Percentiles rank a stretch among this genome's conserved stretches.
These are phyloP conservation scores for Malassezia japonica DNA, from an alignment of 1,284 basidiomycete species.

Conservation along the genomic window DNA sequence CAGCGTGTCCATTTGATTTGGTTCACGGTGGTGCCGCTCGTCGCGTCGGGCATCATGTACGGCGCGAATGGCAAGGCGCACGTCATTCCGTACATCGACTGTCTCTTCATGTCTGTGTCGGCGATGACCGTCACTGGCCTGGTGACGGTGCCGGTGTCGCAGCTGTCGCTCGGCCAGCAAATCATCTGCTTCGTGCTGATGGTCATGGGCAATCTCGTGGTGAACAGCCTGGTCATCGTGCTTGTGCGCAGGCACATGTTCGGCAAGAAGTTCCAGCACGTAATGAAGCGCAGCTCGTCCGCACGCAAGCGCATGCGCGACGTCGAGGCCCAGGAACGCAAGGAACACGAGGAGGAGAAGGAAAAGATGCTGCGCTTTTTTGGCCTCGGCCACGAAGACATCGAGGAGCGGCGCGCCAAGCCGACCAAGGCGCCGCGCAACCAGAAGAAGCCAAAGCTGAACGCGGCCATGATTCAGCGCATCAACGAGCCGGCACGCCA, in stretches of 20 bases:
- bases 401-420: slow-evolving; percentile 8
- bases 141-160: slow-evolving; percentile 63
- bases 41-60: slow-evolving; percentile 61
- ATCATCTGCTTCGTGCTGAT: slow-evolving; percentile 53
- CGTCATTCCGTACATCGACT: slow-evolving; percentile 58
- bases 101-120: slow-evolving; percentile 65
- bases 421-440: no score
- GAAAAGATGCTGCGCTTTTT: slow-evolving; percentile 30
- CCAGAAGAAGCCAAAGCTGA: slow-evolving; percentile 13
- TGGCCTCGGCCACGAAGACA: slow-evolving; percentile 19
- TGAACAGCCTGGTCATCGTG: slow-evolving; percentile 45
- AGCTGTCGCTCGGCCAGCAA: slow-evolving; percentile 67
- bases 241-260: slow-evolving; percentile 44
- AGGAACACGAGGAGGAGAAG: slow-evolving; percentile 19
- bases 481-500: slow-evolving; percentile 43
- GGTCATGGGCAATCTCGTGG: slow-evolving; percentile 43
- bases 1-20: slow-evolving; percentile 53
- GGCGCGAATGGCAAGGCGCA: slow-evolving; percentile 41
- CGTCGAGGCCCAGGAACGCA: slow-evolving; percentile 40
- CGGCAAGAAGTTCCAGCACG: slow-evolving; percentile 29
- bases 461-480: slow-evolving; percentile 23
- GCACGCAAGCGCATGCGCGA: slow-evolving; percentile 39
- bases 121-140: slow-evolving; percentile 71
- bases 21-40: slow-evolving; percentile 65
- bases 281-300: slow-evolving; percentile 26